Evolutionary conservation across 306 rosid genomes (phyloP).

Genomic region (Mimosa bimucronata): DNA sequence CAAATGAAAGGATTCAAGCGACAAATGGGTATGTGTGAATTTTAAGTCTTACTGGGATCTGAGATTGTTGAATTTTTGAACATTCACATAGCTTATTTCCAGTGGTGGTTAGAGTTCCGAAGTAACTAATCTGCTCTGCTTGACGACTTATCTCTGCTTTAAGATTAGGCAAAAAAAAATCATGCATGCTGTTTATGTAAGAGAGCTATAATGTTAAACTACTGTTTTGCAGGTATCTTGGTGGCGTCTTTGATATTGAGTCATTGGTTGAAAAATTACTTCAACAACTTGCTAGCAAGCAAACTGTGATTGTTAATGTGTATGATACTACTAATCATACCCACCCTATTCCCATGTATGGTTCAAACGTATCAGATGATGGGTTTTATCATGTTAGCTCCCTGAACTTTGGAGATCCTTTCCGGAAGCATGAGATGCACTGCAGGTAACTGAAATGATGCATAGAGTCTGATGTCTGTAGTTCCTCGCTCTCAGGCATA

Average conservation of each 20-base stretch:
- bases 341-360: conserved; percentile 91
- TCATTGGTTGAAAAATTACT: conserved; percentile 95
- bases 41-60: conserved; percentile 20
- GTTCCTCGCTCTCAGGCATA: neutral
- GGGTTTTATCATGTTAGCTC: conserved; percentile 64
- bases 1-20: conserved; percentile 85
- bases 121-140: neutral
- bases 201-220: conserved; percentile 18
- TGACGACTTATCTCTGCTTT: neutral
- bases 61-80: conserved; percentile 5
- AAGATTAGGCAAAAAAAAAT: neutral
- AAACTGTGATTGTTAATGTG: conserved; percentile 84
- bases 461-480: conserved; percentile 16
- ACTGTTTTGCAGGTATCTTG: conserved; percentile 79
- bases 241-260: conserved; percentile 92
- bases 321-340: conserved; percentile 85
- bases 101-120: conserved; percentile 10
- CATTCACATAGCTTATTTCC: conserved; percentile 15
- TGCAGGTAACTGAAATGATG: conserved; percentile 68
- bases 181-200: neutral
- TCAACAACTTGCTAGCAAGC: conserved; percentile 98
- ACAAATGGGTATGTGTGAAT: conserved; percentile 76
- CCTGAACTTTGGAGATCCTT: conserved; percentile 93
- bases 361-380: conserved; percentile 71
- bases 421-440: conserved; percentile 94